These are phyloP conservation scores for Talaromyces nanjingensis DNA, from an alignment of 495 filamentous ascomycete species.

Conservation along the genomic window DNA sequence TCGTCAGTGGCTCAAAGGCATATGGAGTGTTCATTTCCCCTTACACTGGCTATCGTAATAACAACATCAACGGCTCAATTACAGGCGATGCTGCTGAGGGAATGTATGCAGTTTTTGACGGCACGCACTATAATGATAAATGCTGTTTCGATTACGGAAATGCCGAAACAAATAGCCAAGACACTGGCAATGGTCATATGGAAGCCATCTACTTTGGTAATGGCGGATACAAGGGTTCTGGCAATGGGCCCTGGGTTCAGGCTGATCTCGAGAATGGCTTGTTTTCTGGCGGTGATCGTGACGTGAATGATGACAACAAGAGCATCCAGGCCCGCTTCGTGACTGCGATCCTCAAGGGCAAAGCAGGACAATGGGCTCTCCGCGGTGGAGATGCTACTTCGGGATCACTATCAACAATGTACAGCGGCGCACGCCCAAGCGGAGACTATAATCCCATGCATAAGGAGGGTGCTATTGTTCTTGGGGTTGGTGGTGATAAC, in stretches of 20 bases:
- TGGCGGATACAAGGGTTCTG: slow-evolving; percentile 40
- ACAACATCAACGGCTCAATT: slow-evolving; percentile 39
- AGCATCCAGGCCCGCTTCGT: slow-evolving; percentile 43
- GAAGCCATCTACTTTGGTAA: slow-evolving; percentile 54
- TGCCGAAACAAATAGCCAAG: slow-evolving; percentile 44
- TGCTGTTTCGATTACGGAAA: slow-evolving; percentile 62
- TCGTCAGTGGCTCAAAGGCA: slow-evolving; percentile 45
- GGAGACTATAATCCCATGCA: slow-evolving; percentile 50
- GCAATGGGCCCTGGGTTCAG: slow-evolving; percentile 53
- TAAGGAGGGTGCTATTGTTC: slow-evolving; percentile 54
- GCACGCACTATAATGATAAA: slow-evolving; percentile 48
- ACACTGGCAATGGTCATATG: slow-evolving; percentile 54
- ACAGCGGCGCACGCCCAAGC: slow-evolving; percentile 42
- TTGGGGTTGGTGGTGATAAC: slow-evolving; percentile 53
- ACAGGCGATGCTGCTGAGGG: slow-evolving; percentile 46
- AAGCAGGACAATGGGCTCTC: slow-evolving; percentile 44
- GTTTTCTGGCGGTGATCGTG: slow-evolving; percentile 40
- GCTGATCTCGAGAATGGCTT: slow-evolving; percentile 54
- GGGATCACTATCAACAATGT: slow-evolving; percentile 46
- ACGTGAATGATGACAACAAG: slow-evolving; percentile 37
- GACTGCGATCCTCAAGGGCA: slow-evolving; percentile 44
- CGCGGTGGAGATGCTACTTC: slow-evolving; percentile 47
- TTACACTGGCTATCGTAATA: slow-evolving; percentile 48
- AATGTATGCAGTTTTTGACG: slow-evolving; percentile 54
- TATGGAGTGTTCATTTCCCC: slow-evolving; percentile 54